Evolutionary conservation across 2,329 filamentous ascomycete genomes (phyloP).

Genomic region (Albifimbria verrucaria): DNA sequence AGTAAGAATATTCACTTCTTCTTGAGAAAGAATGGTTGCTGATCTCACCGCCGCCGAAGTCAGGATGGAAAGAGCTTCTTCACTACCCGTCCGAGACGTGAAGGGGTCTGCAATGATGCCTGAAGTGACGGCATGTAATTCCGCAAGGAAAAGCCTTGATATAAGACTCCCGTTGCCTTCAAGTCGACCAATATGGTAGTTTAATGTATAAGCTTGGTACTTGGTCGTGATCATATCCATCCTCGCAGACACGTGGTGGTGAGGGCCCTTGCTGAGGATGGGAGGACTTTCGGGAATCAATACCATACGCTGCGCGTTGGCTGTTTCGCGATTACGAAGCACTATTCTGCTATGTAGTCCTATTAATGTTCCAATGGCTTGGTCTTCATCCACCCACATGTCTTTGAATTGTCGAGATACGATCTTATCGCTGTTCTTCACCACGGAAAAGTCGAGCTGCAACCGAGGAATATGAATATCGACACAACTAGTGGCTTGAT

Average conservation of each 20-base stretch:
- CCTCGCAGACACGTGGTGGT: background rate
- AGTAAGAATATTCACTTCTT: background rate
- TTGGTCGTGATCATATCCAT: background rate
- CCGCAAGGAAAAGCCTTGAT: background rate
- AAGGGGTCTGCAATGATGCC: background rate
- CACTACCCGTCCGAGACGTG: background rate
- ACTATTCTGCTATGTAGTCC: conserved; percentile 50
- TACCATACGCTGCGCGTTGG: conserved; percentile 28
- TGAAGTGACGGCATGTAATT: background rate
- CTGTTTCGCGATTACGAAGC: conserved; percentile 26
- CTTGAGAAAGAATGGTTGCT: background rate
- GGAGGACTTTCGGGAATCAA: conserved; percentile 27
- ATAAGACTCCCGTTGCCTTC: background rate
- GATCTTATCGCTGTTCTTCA: conserved; percentile 21
- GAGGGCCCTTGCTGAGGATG: background rate
- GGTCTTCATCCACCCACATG: conserved; percentile 44
- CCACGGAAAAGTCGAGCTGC: conserved; percentile 43
- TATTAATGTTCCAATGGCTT: conserved; percentile 43
- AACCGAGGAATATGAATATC: conserved; percentile 37
- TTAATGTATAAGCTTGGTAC: background rate
- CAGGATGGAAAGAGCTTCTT: background rate
- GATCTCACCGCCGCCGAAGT: background rate
- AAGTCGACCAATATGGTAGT: background rate
- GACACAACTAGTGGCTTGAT: background rate
- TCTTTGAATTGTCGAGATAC: conserved; percentile 47